A percentile compares a stretch with the other conserved stretches of the same genome.
Evolutionary conservation across 306 rosid genomes (phyloP).

Genomic region (Pachyrhizus erosus): DNA sequence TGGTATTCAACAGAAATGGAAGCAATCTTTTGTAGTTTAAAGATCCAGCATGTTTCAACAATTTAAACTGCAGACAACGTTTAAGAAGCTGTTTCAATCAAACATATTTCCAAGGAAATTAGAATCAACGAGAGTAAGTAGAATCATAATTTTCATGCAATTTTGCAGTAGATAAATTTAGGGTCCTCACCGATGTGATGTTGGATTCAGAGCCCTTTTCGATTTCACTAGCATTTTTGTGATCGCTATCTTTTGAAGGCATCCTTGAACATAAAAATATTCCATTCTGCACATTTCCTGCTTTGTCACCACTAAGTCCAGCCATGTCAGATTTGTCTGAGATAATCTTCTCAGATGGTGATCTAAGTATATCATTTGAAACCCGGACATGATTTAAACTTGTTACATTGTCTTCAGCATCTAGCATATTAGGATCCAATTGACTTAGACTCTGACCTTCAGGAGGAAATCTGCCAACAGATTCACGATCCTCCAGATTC

Average conservation of each 20-base stretch:
- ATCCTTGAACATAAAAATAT: slow-evolving; percentile 34
- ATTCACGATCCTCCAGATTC: slow-evolving; percentile 26
- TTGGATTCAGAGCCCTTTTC: slow-evolving; percentile 44
- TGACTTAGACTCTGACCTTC: slow-evolving; percentile 33
- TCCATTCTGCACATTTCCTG: slow-evolving; percentile 36
- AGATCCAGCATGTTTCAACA: slow-evolving; percentile 58
- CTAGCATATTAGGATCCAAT: slow-evolving; percentile 29
- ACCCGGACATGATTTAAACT: slow-evolving; percentile 40
- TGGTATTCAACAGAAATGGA: slow-evolving; percentile 58
- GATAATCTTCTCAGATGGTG: slow-evolving; percentile 52
- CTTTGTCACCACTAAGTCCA: slow-evolving; percentile 39
- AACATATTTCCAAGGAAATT: slow-evolving; percentile 1
- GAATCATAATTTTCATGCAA: slow-evolving; percentile 7
- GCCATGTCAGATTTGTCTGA: slow-evolving; percentile 26
- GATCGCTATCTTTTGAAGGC: slow-evolving; percentile 33
- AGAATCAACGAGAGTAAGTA: neutral
- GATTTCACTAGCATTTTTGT: slow-evolving; percentile 29
- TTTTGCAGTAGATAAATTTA: neutral
- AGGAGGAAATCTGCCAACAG: slow-evolving; percentile 29
- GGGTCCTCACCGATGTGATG: slow-evolving; percentile 49
- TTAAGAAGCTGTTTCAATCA: slow-evolving; percentile 53
- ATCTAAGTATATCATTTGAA: slow-evolving; percentile 47
- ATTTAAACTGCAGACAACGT: slow-evolving; percentile 55
- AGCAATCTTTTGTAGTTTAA: slow-evolving; percentile 71
- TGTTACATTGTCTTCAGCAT: slow-evolving; percentile 15